A percentile compares a stretch with the other conserved stretches of the same genome.
Evolutionary conservation across 2,329 filamentous ascomycete species (phyloP).

Genomic region (Talaromyces albobiverticillius): DNA sequence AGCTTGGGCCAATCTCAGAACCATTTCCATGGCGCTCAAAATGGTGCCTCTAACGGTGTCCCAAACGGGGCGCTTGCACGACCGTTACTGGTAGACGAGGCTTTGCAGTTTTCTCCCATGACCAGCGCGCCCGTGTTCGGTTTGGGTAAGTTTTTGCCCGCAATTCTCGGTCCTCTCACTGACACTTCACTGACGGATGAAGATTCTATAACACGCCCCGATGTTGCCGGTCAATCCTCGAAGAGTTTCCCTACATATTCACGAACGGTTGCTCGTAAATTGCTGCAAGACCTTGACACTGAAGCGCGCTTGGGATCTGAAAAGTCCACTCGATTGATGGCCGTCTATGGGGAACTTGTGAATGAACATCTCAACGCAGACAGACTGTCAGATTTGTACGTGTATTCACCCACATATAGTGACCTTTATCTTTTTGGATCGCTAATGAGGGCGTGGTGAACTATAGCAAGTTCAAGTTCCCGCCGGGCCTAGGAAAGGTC

Average conservation of each 20-base stretch:
- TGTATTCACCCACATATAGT: background rate
- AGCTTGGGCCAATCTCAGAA: constrained; percentile 26
- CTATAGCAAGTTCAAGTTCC: constrained; percentile 44
- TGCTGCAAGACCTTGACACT: constrained; percentile 66
- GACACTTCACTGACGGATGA: constrained; percentile 21
- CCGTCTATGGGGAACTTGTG: constrained; percentile 66
- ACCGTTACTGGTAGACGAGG: constrained; percentile 46
- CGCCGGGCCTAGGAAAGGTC: constrained; percentile 24
- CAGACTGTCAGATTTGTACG: constrained; percentile 52
- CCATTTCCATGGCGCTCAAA: constrained; percentile 20
- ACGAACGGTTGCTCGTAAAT: constrained; percentile 49
- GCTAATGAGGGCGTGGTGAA: background rate
- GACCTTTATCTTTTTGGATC: background rate
- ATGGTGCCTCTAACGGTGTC: constrained; percentile 20
- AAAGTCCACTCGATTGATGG: constrained; percentile 63
- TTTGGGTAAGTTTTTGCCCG: constrained; percentile 40
- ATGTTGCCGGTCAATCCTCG: constrained; percentile 40
- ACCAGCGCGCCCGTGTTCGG: constrained; percentile 48
- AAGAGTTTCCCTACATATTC: constrained; percentile 45
- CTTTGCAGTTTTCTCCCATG: constrained; percentile 49
- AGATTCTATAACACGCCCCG: constrained; percentile 43
- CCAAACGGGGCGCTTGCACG: constrained; percentile 19
- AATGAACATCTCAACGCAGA: constrained; percentile 69
- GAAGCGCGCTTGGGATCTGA: constrained; percentile 61
- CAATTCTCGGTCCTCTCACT: constrained; percentile 13